Percentiles rank a stretch among this genome's conserved stretches.
Conservation (phyloP, 2,329 filamentous ascomycete genomes). For the Aspergillus sp. region DNA sequence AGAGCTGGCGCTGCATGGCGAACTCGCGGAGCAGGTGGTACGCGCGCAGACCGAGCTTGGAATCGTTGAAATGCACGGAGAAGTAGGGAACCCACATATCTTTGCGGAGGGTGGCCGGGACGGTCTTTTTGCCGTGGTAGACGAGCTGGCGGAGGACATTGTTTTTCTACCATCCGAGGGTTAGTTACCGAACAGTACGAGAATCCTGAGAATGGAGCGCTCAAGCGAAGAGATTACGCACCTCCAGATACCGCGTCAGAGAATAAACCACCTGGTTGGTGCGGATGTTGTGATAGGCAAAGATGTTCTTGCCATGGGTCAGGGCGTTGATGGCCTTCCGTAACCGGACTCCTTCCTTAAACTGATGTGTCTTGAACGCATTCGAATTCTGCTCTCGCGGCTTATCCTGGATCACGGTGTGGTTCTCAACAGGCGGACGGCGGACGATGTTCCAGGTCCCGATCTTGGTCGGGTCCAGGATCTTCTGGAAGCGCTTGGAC, state of each 20-base stretch:
- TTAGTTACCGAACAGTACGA: not conserved
- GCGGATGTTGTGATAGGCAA: slow-evolving; percentile 60
- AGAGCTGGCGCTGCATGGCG: slow-evolving; percentile 56
- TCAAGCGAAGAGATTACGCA: no score
- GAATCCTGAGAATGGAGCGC: no score
- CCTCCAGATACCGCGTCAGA: slow-evolving; percentile 55
- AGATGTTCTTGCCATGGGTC: slow-evolving; percentile 59
- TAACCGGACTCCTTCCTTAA: slow-evolving; percentile 39
- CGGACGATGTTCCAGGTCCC: slow-evolving; percentile 37
- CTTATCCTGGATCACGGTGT: slow-evolving; percentile 43
- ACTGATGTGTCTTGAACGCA: slow-evolving; percentile 40
- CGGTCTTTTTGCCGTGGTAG: slow-evolving; percentile 64
- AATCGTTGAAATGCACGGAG: slow-evolving; percentile 55
- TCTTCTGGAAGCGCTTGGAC: slow-evolving; percentile 30
- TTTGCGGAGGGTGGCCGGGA: slow-evolving; percentile 57
- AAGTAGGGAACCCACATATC: slow-evolving; percentile 64
- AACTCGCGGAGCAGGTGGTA: slow-evolving; percentile 62
- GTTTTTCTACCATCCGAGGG: slow-evolving; percentile 43
- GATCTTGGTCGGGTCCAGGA: slow-evolving; percentile 41
- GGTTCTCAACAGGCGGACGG: slow-evolving; percentile 33
- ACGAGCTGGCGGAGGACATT: slow-evolving; percentile 57
- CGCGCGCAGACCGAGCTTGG: slow-evolving; percentile 52
- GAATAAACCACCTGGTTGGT: slow-evolving; percentile 67
- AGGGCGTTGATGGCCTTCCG: slow-evolving; percentile 48
- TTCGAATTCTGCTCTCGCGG: slow-evolving; percentile 38